Evolutionary conservation across 2,329 filamentous ascomycete genomes (phyloP).

Genomic region (Cucurbitaria berberidis): DNA sequence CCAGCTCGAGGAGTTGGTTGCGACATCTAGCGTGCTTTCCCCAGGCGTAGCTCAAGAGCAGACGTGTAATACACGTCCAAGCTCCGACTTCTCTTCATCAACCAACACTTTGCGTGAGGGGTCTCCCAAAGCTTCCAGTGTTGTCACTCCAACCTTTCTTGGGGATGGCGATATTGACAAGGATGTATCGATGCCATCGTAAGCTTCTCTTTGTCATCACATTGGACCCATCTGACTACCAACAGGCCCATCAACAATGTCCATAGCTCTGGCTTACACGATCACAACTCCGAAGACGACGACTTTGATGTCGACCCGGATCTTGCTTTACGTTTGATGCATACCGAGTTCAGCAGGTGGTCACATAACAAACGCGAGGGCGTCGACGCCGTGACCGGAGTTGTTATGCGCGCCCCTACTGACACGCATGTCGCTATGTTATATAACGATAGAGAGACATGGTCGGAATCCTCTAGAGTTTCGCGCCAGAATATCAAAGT

Average conservation of each 20-base stretch:
- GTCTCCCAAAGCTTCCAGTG: neutral
- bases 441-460: neutral
- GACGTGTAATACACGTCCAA: neutral
- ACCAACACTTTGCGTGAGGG: neutral
- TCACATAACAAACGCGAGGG: slow-evolving; percentile 8
- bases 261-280: neutral
- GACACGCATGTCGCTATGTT: slow-evolving; percentile 5
- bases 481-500: neutral
- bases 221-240: neutral
- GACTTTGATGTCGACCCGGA: neutral
- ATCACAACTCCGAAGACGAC: neutral
- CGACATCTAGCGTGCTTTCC: neutral
- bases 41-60: neutral
- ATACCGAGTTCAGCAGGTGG: slow-evolving; percentile 12
- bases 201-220: neutral
- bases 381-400: slow-evolving; percentile 2
- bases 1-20: neutral
- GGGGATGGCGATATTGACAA: neutral
- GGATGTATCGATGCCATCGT: neutral
- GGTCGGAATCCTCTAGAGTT: neutral
- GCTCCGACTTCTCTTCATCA: neutral
- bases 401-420: slow-evolving; percentile 5
- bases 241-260: neutral
- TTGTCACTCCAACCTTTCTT: neutral
- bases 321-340: slow-evolving; percentile 5